These are phyloP conservation scores for Leccinum boreale DNA, from an alignment of 768 basidiomycete genomes.

Conservation along the genomic window DNA sequence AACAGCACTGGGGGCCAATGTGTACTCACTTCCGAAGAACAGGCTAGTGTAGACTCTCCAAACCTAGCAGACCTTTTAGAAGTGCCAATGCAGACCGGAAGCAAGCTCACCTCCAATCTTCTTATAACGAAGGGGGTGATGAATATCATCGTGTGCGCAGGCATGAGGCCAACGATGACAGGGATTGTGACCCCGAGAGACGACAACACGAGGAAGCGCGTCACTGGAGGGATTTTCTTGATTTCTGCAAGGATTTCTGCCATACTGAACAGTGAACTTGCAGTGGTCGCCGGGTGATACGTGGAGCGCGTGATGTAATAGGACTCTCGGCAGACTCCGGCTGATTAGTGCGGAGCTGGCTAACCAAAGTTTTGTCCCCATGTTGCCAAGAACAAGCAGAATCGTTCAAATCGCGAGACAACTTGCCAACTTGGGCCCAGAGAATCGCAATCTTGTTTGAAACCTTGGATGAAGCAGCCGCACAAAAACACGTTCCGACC, in stretches of 20 bases:
- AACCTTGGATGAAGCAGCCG: neutral
- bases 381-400: too few relatives aligned
- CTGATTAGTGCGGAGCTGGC: neutral
- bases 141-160: slow-evolving; percentile 55
- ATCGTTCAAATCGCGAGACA: too few relatives aligned
- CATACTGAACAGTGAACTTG: slow-evolving; percentile 31
- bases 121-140: slow-evolving; percentile 40
- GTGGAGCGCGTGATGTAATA: neutral
- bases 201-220: slow-evolving; percentile 63
- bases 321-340: neutral
- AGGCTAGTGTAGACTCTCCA: slow-evolving; percentile 75
- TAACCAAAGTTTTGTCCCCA: too few relatives aligned
- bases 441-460: neutral
- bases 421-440: too few relatives aligned
- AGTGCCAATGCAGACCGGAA: neutral
- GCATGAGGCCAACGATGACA: slow-evolving; percentile 50
- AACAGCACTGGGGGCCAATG: neutral
- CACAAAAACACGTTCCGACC: neutral
- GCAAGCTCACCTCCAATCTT: slow-evolving; percentile 48
- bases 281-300: neutral
- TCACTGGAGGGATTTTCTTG: slow-evolving; percentile 81
- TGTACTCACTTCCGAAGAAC: slow-evolving; percentile 59
- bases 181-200: slow-evolving; percentile 60
- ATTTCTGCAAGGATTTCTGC: slow-evolving; percentile 55
- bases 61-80: slow-evolving; percentile 40